Evolutionary conservation across 2,329 filamentous ascomycete species (phyloP), one percentile per base, ranked within the genome.

Genomic region (Ophiosphaerella narmari): DNA sequence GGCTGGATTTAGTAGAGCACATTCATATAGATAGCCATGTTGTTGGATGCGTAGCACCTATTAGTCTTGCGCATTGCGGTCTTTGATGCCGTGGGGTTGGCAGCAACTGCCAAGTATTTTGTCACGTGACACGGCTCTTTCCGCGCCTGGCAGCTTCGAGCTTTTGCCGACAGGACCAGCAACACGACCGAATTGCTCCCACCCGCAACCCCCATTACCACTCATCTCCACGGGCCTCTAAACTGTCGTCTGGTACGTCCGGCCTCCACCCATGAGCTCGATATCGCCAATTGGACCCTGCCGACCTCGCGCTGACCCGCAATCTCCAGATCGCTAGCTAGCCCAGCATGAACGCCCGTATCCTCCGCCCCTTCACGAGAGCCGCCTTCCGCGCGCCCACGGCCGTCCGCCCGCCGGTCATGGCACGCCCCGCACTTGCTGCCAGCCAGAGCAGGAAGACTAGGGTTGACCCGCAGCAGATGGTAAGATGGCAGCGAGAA

Each of bases 311-410:
- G 66, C 69, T 72, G 62, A 70, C 67, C 54, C 55, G 44, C 55
- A 58, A 50, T 54, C 26, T 29, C 26, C 26, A 29, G 26, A 29
- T 29, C 26, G 41, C 50, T 50, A 60, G 62, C 70, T 60, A 66
- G 66, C 66, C 70, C 68, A 71, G 39, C 59, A 75, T 75, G 72
- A 74, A 74, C 69, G 66, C 72, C 64, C 72, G 73, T 52, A 63
- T 75, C 63, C 60, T 75, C 66, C 73, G 73, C 59, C 73, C 73
- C 51, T 64, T 75, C 59, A 65, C 70, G 45, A 71, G 73, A 68
- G 63, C 69, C 54, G 59, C 72, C 52, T 66, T 72, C 65, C 72
- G 72, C 68, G 70, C 71, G 60, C 70, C 71, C 45, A 62, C 64
- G 34, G 59, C 66, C 45, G 60, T 63, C 50, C 70, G 69, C 59